Percentiles rank a stretch among this genome's conserved stretches.
phyloP scores from a whole-genome alignment of 345 rosid species.

The Carallia brachiata region DNA sequence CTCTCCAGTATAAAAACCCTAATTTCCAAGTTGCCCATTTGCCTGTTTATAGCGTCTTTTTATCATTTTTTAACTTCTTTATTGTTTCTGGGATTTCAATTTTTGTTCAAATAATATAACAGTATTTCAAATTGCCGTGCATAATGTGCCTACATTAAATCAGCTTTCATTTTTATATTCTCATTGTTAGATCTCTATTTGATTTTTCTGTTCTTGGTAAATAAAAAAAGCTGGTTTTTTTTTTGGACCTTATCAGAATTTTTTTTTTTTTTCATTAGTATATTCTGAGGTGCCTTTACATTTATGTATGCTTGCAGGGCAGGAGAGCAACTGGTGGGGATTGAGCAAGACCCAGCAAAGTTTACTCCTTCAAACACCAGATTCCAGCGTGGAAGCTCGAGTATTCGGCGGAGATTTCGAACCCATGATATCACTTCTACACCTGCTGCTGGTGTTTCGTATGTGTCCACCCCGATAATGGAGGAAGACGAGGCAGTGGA shows the following conservation, averaged over 20 bases:
- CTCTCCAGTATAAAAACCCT: slow-evolving; percentile 40
- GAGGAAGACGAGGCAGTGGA: slow-evolving; percentile 80
- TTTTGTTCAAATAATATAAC: not conserved
- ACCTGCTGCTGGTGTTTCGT: slow-evolving; percentile 64
- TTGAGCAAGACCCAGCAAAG: slow-evolving; percentile 85
- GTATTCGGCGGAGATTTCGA: slow-evolving; percentile 78
- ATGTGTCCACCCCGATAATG: slow-evolving; percentile 71
- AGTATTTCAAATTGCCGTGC: too few relatives aligned
- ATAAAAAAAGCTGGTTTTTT: too few relatives aligned
- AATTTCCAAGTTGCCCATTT: slow-evolving; percentile 14
- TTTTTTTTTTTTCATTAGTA: not conserved
- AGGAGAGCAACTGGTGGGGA: slow-evolving; percentile 87
- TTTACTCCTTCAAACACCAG: slow-evolving; percentile 90
- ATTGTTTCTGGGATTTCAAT: not conserved
- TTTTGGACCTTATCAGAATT: not conserved
- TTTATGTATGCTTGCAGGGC: slow-evolving; percentile 50
- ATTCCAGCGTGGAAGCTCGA: slow-evolving; percentile 96
- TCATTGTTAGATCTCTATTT: too few relatives aligned
- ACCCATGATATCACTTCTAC: slow-evolving; percentile 73
- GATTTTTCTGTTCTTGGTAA: too few relatives aligned
- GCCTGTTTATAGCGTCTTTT: not conserved
- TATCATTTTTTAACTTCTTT: not conserved
- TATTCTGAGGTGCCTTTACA: not conserved
- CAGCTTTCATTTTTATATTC: too few relatives aligned
- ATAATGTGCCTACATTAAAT: too few relatives aligned